These are phyloP conservation scores for Podospora pseudopauciseta DNA, from an alignment of 495 filamentous ascomycete species.

Conservation along the genomic window DNA sequence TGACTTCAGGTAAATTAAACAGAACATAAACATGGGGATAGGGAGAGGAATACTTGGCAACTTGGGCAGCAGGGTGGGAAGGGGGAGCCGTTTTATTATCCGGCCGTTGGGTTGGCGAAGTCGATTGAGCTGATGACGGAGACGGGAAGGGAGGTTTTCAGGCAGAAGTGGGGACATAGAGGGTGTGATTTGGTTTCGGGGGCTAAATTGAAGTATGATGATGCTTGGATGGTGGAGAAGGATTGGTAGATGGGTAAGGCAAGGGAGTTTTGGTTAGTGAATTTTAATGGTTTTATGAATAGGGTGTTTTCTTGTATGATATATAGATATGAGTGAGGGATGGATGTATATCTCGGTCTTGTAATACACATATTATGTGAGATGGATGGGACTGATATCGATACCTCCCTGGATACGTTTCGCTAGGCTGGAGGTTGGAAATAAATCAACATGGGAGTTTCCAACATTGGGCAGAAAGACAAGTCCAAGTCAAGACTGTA, in stretches of 20 bases:
- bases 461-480: no score
- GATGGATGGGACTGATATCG: no score
- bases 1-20: background rate
- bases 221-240: conserved; percentile 50
- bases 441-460: no score
- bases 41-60: conserved; percentile 59
- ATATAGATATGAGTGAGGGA: background rate
- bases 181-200: conserved; percentile 46
- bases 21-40: conserved; percentile 26
- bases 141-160: conserved; percentile 48
- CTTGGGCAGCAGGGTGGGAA: conserved; percentile 52
- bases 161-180: conserved; percentile 56
- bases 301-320: background rate
- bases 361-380: no score
- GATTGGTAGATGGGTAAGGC: conserved; percentile 30
- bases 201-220: conserved; percentile 40
- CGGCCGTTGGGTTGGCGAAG: conserved; percentile 49
- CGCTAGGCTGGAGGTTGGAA: no score
- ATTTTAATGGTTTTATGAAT: no score
- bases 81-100: conserved; percentile 60
- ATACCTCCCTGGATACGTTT: no score
- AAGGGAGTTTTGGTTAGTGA: background rate
- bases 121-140: conserved; percentile 53
- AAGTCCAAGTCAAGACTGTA: no score
- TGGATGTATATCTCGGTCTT: background rate